A percentile compares a stretch with the other conserved stretches of the same genome.
These are phyloP conservation scores for Leccinum rimulosum DNA, from an alignment of 768 basidiomycete species.

Conservation along the genomic window DNA sequence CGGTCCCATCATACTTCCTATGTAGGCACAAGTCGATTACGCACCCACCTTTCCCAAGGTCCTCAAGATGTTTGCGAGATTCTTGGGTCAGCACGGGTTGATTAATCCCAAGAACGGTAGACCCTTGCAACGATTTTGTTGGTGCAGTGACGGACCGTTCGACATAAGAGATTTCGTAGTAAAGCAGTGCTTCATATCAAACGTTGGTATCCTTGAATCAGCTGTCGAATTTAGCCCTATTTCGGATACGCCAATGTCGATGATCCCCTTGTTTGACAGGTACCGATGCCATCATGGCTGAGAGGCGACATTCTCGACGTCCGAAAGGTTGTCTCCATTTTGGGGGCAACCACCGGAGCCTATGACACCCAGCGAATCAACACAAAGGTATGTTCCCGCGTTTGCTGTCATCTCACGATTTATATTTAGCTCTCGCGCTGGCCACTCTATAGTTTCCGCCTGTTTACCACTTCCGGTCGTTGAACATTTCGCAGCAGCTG, in stretches of 20 bases:
- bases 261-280: conserved; percentile 35
- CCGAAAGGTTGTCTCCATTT: conserved; percentile 54
- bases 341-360: conserved; percentile 25
- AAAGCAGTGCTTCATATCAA: conserved; percentile 88
- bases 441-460: conserved; percentile 15
- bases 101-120: conserved; percentile 58
- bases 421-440: neutral
- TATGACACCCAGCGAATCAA: conserved; percentile 10
- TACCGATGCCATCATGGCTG: conserved; percentile 71
- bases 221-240: neutral
- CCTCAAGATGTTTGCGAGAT: conserved; percentile 57
- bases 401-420: neutral
- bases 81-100: conserved; percentile 69
- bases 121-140: conserved; percentile 64
- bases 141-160: conserved; percentile 84
- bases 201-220: conserved; percentile 41
- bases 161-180: conserved; percentile 83
- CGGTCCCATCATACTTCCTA: conserved; percentile 5
- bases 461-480: conserved; percentile 26
- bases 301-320: conserved; percentile 74
- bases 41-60: conserved; percentile 77
- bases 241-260: conserved; percentile 9
- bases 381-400: conserved; percentile 16
- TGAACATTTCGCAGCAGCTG: conserved; percentile 78
- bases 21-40: conserved; percentile 75